Evolutionary conservation across 2,329 filamentous ascomycete genomes (phyloP).

Genomic region (Furcasterigmium sp.): DNA sequence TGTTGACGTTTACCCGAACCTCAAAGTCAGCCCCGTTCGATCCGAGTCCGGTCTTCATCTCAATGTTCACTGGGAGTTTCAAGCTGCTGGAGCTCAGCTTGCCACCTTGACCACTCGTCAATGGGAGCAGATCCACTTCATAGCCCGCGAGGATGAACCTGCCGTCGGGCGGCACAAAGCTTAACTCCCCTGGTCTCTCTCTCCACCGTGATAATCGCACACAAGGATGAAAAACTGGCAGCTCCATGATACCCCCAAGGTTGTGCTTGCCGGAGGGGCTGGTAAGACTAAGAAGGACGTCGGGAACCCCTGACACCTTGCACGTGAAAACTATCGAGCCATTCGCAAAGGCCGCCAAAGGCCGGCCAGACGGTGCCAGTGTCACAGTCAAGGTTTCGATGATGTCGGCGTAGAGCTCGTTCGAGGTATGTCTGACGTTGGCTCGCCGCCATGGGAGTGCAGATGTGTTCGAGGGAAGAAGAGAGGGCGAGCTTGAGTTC

Average conservation of each 20-base stretch:
- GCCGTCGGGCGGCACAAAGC: constrained; percentile 92
- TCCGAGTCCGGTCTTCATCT: constrained; percentile 78
- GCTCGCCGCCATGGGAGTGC: constrained; percentile 81
- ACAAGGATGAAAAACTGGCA: constrained; percentile 95
- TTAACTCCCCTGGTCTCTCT: constrained; percentile 84
- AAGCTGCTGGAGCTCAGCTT: constrained; percentile 57
- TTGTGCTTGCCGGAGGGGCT: constrained; percentile 77
- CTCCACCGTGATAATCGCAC: constrained; percentile 88
- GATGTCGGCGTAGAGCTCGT: constrained; percentile 94
- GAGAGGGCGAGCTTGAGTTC: constrained; percentile 30
- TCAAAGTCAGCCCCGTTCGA: constrained; percentile 78
- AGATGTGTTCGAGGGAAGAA: constrained; percentile 41
- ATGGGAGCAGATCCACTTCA: constrained; percentile 83
- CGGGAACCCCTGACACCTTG: constrained; percentile 91
- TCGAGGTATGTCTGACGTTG: constrained; percentile 92
- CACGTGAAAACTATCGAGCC: constrained; percentile 93
- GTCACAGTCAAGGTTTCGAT: constrained; percentile 86
- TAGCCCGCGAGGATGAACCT: constrained; percentile 91
- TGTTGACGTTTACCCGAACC: constrained; percentile 69
- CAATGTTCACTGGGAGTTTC: constrained; percentile 75
- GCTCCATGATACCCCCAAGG: constrained; percentile 68
- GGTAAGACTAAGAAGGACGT: constrained; percentile 75
- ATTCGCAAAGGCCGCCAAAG: constrained; percentile 80
- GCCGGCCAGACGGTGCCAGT: constrained; percentile 82
- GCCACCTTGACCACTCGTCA: constrained; percentile 52